These are phyloP conservation scores for Hypoxylon sp. DNA, from an alignment of 2,329 filamentous ascomycete genomes.

Conservation along the genomic window DNA sequence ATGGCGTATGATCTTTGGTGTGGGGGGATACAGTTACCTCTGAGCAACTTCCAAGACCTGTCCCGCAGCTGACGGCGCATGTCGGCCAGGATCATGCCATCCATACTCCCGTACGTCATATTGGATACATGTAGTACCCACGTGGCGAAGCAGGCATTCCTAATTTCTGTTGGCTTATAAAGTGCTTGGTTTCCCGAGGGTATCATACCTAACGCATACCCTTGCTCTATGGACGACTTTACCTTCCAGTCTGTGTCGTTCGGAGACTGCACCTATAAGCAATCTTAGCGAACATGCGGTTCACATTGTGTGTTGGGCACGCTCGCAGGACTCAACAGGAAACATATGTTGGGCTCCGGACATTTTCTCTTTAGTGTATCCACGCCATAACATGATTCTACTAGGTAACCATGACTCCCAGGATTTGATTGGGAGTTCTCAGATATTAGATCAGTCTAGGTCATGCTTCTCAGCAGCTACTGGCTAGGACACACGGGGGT, in stretches of 20 bases:
- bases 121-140: conserved; percentile 17
- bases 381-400: too few species aligned
- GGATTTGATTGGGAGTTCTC: too few species aligned
- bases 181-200: conserved; percentile 15
- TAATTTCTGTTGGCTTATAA: conserved; percentile 3
- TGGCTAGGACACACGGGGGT: background rate
- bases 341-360: conserved; percentile 12
- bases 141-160: conserved; percentile 32
- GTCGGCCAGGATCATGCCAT: conserved; percentile 12
- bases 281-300: conserved; percentile 25
- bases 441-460: conserved; percentile 6
- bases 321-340: conserved; percentile 23
- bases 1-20: conserved; percentile 20
- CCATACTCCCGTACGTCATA: conserved; percentile 28
- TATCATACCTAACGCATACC: conserved; percentile 20
- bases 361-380: conserved; percentile 2
- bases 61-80: conserved; percentile 17
- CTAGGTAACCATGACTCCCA: too few species aligned
- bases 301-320: conserved; percentile 29
- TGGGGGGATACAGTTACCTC: conserved; percentile 19
- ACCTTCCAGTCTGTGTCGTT: conserved; percentile 21
- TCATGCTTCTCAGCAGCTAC: conserved; percentile 12
- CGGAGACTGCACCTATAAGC: conserved; percentile 10
- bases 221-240: conserved; percentile 9
- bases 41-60: conserved; percentile 14